A percentile compares a stretch with the other conserved stretches of the same genome.
Evolutionary conservation across 805 yeast species (phyloP).

Genomic region (Kuraishia capsulata): DNA sequence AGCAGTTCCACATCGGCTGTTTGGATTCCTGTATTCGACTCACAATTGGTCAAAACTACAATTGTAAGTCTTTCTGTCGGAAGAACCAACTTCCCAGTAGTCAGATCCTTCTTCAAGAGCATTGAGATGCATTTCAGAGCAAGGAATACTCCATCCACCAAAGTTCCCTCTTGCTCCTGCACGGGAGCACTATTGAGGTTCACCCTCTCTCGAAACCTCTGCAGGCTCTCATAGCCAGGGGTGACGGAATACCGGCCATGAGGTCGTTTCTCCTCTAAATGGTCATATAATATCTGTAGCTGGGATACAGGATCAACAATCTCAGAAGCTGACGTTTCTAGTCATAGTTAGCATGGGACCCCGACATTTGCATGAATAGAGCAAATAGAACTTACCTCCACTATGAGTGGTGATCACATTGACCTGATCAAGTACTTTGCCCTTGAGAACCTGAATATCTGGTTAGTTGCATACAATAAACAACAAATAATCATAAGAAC

Average conservation of each 20-base stretch:
- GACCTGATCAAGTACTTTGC: constrained; percentile 5
- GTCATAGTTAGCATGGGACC: too few species aligned
- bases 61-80: not conserved
- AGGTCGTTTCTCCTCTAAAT: not conserved
- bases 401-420: constrained; percentile 1
- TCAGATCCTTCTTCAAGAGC: not conserved
- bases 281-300: not conserved
- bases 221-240: not conserved
- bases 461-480: too few species aligned
- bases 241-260: not conserved
- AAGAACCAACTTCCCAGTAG: not conserved
- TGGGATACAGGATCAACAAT: too few species aligned
- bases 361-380: too few species aligned
- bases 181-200: not conserved
- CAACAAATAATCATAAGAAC: constrained; percentile 13
- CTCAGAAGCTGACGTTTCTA: too few species aligned
- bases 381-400: too few species aligned
- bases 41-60: not conserved
- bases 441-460: constrained; percentile 9
- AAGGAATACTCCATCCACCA: not conserved
- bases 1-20: not conserved
- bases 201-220: not conserved
- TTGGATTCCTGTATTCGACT: not conserved
- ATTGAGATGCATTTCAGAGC: not conserved
- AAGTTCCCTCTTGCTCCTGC: not conserved